Evolutionary conservation across 129 eudicot genomes (phyloP), one percentile per base, ranked within the genome.

Genomic region (Silybum marianum): DNA sequence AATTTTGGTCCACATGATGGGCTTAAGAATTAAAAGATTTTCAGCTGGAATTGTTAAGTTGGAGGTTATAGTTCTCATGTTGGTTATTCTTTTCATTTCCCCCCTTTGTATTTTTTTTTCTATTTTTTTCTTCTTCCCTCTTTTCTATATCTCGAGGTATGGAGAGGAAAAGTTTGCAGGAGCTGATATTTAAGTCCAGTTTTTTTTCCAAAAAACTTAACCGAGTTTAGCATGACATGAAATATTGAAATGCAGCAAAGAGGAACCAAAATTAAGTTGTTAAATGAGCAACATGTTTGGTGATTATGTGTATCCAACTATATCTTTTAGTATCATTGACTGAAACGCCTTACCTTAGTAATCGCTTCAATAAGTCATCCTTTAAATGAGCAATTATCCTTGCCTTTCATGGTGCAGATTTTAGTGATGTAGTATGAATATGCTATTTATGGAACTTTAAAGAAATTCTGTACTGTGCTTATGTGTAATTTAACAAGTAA

Each of bases 251-350:
- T 23, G 32, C 63, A 23, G 39, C 51, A 21, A 54, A 70, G 60
- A 12, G 9, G 23, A 3, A 42, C 18, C 10, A n/a, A 69, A 28
- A 1, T 65, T 28, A 28, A 40, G 80, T 67, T 66, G 28, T 44
- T 81, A 81, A 74, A 63, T 65, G 23, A 42, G 74, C 68, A 65
- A 73, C 74, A 81, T 26, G 54, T 16, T 81, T 25, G 71, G 6
- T 71, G 13, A 48, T 71, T 9, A 80, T 54, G 4, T 23, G 78
- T 7, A 36, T 16, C 25, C 19, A 51, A 71, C 26, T 51, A n/a
- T 54, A 30, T 26, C 9, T 22, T 26, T 51, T 70, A 18, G 69
- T 0, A 28, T 18, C 28, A 75, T 30, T n/a, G 12, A 30, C 62
- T 58, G 79, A 75, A 75, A 58, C 32, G 6, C n/a, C 60, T 75